These are phyloP conservation scores for Casuarina glauca DNA, from an alignment of 306 rosid species.

Conservation along the genomic window DNA sequence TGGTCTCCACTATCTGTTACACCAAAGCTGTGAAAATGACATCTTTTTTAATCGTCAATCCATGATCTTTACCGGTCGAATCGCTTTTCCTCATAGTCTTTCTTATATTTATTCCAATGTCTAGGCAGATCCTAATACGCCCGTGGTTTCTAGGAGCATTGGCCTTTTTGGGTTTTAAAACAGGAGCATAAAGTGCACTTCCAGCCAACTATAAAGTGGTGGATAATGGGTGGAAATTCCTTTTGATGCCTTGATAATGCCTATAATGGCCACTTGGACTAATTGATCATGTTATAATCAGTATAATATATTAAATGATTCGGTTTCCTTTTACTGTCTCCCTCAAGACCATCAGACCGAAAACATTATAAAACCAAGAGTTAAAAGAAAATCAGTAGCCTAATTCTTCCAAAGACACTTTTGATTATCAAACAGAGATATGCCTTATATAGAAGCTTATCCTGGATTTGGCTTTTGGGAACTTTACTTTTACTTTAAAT, in stretches of 20 bases:
- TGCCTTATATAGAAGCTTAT: slow-evolving; percentile 17
- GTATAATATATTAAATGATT: too few relatives aligned
- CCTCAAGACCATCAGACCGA: slow-evolving; percentile 39
- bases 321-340: not conserved
- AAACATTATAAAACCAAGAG: slow-evolving; percentile 14
- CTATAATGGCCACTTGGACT: slow-evolving; percentile 8
- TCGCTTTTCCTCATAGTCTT: slow-evolving; percentile 6
- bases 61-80: slow-evolving; percentile 27
- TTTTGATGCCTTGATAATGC: slow-evolving; percentile 39
- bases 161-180: not conserved
- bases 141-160: slow-evolving; percentile 33
- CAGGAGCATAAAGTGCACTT: slow-evolving; percentile 34
- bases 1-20: slow-evolving; percentile 30
- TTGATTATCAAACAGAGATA: too few relatives aligned
- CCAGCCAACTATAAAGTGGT: slow-evolving; percentile 33
- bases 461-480: slow-evolving; percentile 4
- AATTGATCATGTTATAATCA: slow-evolving; percentile 9
- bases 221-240: slow-evolving; percentile 34
- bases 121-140: slow-evolving; percentile 30
- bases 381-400: slow-evolving; percentile 22
- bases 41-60: not conserved
- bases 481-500: slow-evolving; percentile 17
- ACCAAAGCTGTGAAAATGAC: slow-evolving; percentile 5
- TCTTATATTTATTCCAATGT: slow-evolving; percentile 19
- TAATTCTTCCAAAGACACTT: slow-evolving; percentile 24